These are phyloP conservation scores for Cyberlindnera euphorbiae DNA, from an alignment of 805 yeast genomes.

Conservation along the genomic window DNA sequence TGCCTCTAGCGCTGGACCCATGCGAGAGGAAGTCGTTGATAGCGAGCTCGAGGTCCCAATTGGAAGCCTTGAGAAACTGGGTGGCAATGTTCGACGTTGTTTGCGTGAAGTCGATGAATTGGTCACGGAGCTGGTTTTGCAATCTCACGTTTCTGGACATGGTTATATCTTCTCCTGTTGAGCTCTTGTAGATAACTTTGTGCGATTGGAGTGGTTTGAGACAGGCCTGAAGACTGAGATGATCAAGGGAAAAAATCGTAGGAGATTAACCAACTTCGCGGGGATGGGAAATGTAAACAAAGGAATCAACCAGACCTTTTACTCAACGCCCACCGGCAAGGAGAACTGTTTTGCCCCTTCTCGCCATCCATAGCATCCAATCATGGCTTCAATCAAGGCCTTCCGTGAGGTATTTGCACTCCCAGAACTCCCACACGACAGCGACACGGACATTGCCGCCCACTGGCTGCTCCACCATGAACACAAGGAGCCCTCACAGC, in stretches of 20 bases:
- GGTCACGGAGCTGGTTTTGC: slow-evolving; percentile 25
- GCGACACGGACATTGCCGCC: slow-evolving; percentile 19
- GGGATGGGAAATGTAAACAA: background rate
- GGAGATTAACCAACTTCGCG: background rate
- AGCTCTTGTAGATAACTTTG: too few relatives aligned
- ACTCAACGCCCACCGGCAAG: too few relatives aligned
- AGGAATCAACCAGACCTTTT: background rate
- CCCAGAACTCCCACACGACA: slow-evolving; percentile 18
- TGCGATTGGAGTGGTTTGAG: too few relatives aligned
- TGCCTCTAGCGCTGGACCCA: slow-evolving; percentile 13
- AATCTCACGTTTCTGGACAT: slow-evolving; percentile 20
- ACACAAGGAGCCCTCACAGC: slow-evolving; percentile 21
- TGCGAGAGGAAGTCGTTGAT: slow-evolving; percentile 24
- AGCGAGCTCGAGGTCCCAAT: slow-evolving; percentile 26
- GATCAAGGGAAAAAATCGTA: too few relatives aligned
- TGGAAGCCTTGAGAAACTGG: slow-evolving; percentile 17
- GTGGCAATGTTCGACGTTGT: slow-evolving; percentile 22
- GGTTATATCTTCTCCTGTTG: background rate
- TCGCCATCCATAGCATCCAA: background rate
- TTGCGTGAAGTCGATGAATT: slow-evolving; percentile 26
- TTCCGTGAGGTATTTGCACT: slow-evolving; percentile 13
- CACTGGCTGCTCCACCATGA: slow-evolving; percentile 23
- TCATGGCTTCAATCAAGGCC: background rate
- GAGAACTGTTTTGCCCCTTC: too few relatives aligned
- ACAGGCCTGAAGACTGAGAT: too few relatives aligned